Base-by-base conservation (phyloP, 1,284 basidiomycete genomes). In the Apiotrichum gracile region DNA sequence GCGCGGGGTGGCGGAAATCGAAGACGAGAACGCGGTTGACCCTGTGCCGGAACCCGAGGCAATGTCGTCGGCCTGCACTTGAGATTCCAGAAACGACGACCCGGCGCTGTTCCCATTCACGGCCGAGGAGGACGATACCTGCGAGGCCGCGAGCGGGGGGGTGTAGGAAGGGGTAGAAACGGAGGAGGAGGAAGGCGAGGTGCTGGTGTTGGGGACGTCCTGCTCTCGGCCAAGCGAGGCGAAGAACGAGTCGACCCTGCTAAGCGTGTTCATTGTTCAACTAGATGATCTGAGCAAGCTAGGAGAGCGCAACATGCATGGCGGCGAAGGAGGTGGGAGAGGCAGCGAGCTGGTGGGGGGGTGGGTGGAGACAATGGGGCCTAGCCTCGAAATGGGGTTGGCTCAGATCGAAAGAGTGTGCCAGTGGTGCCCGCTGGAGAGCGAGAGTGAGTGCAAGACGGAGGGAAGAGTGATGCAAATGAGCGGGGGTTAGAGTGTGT, bases 161-260 rank as follows among this genome's bases (percentile, higher is more conserved):
- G 37, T 9, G n/a, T 38, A 38, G 37, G 37, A 31, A 43, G 43
- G 14, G 16, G 31, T 24, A 13, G 43, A 38, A 10, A 45, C 24
- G n/a, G 57, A 22, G 19, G 51, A 16, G 34, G 40, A 10, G 44
- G 26, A 22, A n/a, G n/a, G n/a, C n/a, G n/a, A n/a, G n/a, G n/a
- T n/a, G n/a, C n/a, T n/a, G 42, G 39, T 31, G 31, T 10, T 14
- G 31, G 31, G 31, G 21, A 40, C 29, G n/a, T n/a, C 34, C 34
- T 35, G 34, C 34, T 35, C 16, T 21, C n/a, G 5, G 41, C 17
- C 59, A 17, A 26, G 50, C 43, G 58, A 52, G 25, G 62, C 44
- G 51, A 71, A 47, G 48, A 58, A 65, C 19, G 61, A 47, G 55
- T 71, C 69, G 27, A 51, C 41, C 34, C 49, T 44, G 34, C 34